Evolutionary conservation across 768 basidiomycete genomes (phyloP), one percentile per base, ranked within the genome.

Genomic region (Strobilomyces echinocephalus): DNA sequence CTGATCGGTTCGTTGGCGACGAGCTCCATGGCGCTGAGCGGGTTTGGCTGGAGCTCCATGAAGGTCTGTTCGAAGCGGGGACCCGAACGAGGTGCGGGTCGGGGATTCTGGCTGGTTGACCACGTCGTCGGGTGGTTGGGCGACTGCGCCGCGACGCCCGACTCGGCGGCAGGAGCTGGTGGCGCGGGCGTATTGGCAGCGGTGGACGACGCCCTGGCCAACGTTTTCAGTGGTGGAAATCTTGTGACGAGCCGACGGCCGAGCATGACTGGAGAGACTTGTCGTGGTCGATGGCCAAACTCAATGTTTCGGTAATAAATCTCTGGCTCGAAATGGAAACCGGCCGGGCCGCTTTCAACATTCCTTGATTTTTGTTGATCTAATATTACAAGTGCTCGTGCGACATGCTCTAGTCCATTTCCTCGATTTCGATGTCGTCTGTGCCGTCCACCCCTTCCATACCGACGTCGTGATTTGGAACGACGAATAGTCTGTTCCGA

Each of bases 1-100:
- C 87, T 78, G 51, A 95, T 80, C 8, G 95, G 94, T 69, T 97
- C 93, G 59, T 90, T 78, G 46, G 79, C 79, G 61, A 98, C 80
- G 63, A 98, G 78, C 57, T 87, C 87, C 87, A 97, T 94, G 2
- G 95, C 97, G 55, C 90, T 90, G 58, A 87, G 76, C 12, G 95
- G 87, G 53, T 83, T 83, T 2, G 97, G 95, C 70, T 99, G 97
- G 52, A 91, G 76, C 39, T 84, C 84, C 79, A 94, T 83, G 35
- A 72, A 74, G 28, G 91, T 92, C 74, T 98, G 97, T 74, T 97
- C 95, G 68, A 97, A 97, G 18, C 94, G 84, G 14, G 95, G 87
- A 50, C 83, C 80, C 11, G 80, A 80, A 21, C 71, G 73, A 45
- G 74, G 72, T 15, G 71, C 74, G 10, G 84, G 84, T 50, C 91